Percentiles rank a stretch among this genome's conserved stretches.
phyloP scores from a whole-genome alignment of 2,329 filamentous ascomycete genomes.

The Xylaria sp. region DNA sequence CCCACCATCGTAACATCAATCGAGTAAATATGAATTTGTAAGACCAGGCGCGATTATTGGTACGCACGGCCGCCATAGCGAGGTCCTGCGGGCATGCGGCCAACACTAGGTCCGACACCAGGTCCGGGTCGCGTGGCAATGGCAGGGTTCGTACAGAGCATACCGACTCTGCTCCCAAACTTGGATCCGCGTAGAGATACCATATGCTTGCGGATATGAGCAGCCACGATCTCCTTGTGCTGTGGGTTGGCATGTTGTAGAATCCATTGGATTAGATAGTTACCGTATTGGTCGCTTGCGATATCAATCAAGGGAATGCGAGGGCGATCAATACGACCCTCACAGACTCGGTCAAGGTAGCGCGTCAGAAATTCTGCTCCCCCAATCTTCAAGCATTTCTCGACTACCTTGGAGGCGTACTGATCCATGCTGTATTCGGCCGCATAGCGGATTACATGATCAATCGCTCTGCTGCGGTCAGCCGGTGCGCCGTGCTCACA shows the following conservation, averaged over 20 bases:
- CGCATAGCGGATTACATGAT: conserved; percentile 93
- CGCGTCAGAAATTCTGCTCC: conserved; percentile 89
- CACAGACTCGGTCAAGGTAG: conserved; percentile 93
- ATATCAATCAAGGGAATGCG: conserved; percentile 98
- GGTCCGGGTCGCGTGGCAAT: conserved; percentile 89
- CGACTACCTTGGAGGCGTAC: conserved; percentile 98
- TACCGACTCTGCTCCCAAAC: conserved; percentile 96
- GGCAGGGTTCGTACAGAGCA: conserved; percentile 97
- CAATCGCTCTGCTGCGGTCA: conserved; percentile 92
- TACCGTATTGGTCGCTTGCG: conserved; percentile 97
- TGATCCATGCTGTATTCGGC: conserved; percentile 99
- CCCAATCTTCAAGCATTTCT: conserved; percentile 98
- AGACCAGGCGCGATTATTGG: conserved; percentile 57
- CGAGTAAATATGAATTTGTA: conserved; percentile 28
- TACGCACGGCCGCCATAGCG: conserved; percentile 67
- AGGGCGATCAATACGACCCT: conserved; percentile 87
- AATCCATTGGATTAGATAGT: conserved; percentile 98
- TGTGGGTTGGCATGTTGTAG: conserved; percentile 86
- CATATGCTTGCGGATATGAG: conserved; percentile 98
- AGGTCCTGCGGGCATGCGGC: conserved; percentile 67
- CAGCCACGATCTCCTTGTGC: conserved; percentile 91
- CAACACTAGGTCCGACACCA: conserved; percentile 75
- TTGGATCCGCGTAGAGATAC: conserved; percentile 98
- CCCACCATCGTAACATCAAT: conserved; percentile 17
- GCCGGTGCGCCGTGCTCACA: conserved; percentile 94